Conservation (phyloP, 1,284 basidiomycete species). For the Rhizoctonia solani region DNA sequence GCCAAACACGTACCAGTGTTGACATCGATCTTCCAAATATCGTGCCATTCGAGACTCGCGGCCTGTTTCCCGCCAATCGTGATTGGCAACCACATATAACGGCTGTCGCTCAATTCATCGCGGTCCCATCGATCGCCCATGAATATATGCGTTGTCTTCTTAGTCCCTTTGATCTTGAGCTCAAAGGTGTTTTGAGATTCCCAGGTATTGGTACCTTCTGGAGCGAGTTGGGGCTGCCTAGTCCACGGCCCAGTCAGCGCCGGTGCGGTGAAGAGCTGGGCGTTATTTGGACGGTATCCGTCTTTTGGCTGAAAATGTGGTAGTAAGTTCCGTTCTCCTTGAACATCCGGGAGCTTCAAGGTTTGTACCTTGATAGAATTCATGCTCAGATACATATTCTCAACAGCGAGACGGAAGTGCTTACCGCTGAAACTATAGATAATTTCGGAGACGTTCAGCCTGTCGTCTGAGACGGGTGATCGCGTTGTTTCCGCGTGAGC, state of each 20-base stretch:
- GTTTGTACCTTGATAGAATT: slow-evolving; percentile 5
- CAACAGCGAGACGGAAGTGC: neutral
- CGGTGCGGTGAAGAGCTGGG: slow-evolving; percentile 44
- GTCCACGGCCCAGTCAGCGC: slow-evolving; percentile 44
- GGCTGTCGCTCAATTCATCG: slow-evolving; percentile 30
- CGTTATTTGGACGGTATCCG: slow-evolving; percentile 44
- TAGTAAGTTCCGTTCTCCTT: slow-evolving; percentile 41
- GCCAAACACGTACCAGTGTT: slow-evolving; percentile 41
- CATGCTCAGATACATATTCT: neutral
- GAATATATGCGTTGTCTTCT: slow-evolving; percentile 43
- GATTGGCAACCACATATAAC: slow-evolving; percentile 47
- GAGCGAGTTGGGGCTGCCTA: slow-evolving; percentile 43
- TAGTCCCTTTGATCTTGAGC: slow-evolving; percentile 41
- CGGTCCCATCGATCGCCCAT: slow-evolving; percentile 44
- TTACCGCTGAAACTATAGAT: slow-evolving; percentile 44
- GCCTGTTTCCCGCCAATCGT: slow-evolving; percentile 11
- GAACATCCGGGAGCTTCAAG: slow-evolving; percentile 37
- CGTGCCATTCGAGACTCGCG: slow-evolving; percentile 42
- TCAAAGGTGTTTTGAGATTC: slow-evolving; percentile 45
- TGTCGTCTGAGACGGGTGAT: slow-evolving; percentile 42
- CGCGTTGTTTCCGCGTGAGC: slow-evolving; percentile 32
- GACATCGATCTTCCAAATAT: slow-evolving; percentile 44
- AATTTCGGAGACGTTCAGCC: slow-evolving; percentile 43
- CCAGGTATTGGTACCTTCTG: slow-evolving; percentile 44
- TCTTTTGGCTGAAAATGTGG: slow-evolving; percentile 43